phyloP scores from a whole-genome alignment of 352 stramenopile species.

The Phytophthora pini region DNA sequence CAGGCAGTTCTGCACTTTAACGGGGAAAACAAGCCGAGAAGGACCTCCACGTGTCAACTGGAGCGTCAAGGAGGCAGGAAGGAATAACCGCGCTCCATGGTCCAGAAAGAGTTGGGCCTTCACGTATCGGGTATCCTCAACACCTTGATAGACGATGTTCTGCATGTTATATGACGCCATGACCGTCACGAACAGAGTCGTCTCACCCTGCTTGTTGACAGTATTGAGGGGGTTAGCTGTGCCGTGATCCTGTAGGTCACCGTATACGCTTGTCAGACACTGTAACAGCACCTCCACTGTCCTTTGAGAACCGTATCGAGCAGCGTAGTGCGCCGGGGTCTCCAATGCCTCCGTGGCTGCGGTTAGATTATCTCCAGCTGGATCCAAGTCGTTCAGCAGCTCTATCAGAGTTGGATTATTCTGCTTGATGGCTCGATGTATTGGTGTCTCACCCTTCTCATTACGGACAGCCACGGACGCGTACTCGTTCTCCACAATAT shows the following conservation, averaged over 20 bases:
- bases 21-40: neutral
- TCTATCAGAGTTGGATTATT: slow-evolving; percentile 14
- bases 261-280: slow-evolving; percentile 11
- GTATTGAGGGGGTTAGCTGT: slow-evolving; percentile 16
- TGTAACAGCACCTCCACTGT: slow-evolving; percentile 27
- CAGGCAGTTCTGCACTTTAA: slow-evolving; percentile 10
- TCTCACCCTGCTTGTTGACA: neutral
- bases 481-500: slow-evolving; percentile 36
- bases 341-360: slow-evolving; percentile 1
- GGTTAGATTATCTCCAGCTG: slow-evolving; percentile 6
- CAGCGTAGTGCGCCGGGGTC: slow-evolving; percentile 28
- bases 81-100: slow-evolving; percentile 23
- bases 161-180: neutral
- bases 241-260: slow-evolving; percentile 7
- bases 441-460: slow-evolving; percentile 13
- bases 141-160: neutral
- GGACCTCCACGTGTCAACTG: neutral
- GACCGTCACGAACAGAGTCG: slow-evolving; percentile 10
- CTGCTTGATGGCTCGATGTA: slow-evolving; percentile 28
- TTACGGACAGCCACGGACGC: slow-evolving; percentile 9
- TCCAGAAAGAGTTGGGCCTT: slow-evolving; percentile 20
- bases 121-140: neutral
- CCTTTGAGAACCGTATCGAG: slow-evolving; percentile 7
- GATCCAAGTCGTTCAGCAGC: slow-evolving; percentile 25
- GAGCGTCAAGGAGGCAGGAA: neutral